These are phyloP conservation scores for Fusarium dlaminii DNA, from an alignment of 2,329 filamentous ascomycete species.

Conservation along the genomic window DNA sequence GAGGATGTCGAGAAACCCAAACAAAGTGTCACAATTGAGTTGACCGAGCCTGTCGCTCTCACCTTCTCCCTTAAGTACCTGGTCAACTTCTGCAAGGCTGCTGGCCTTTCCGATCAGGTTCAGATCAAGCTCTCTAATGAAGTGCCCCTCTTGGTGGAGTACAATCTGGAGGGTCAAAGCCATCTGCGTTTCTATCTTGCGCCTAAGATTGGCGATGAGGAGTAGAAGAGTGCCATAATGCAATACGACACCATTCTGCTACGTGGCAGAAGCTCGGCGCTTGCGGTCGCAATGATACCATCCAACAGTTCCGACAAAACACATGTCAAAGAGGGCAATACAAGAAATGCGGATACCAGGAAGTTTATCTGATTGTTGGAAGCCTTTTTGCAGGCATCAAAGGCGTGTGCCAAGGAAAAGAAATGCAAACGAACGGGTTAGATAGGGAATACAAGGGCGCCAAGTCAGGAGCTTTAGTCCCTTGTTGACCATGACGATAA, in stretches of 20 bases:
- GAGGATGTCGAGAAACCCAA: constrained; percentile 89
- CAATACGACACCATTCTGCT: constrained; percentile 25
- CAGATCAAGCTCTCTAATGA: constrained; percentile 96
- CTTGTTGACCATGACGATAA: constrained; percentile 28
- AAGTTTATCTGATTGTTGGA: constrained; percentile 10
- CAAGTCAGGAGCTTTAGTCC: neutral
- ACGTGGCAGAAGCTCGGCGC: constrained; percentile 28
- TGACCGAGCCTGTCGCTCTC: constrained; percentile 90
- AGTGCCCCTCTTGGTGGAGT: constrained; percentile 95
- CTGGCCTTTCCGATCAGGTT: constrained; percentile 81
- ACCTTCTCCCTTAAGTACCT: constrained; percentile 99
- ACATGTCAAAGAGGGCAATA: constrained; percentile 11
- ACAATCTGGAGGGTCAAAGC: constrained; percentile 83
- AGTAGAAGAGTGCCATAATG: constrained; percentile 41
- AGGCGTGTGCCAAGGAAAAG: neutral
- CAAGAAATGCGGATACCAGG: constrained; percentile 30
- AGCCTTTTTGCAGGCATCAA: neutral
- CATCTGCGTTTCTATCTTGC: constrained; percentile 97
- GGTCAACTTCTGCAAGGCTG: constrained; percentile 99
- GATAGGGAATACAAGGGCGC: constrained; percentile 3
- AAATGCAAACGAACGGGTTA: constrained; percentile 19
- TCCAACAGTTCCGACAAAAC: constrained; percentile 19
- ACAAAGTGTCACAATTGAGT: constrained; percentile 85
- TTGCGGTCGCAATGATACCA: constrained; percentile 24
- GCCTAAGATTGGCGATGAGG: constrained; percentile 69